Percentiles rank a stretch among this genome's conserved stretches.
Evolutionary conservation across 1,284 basidiomycete species (phyloP).

Genomic region (Xanthoconium separans): DNA sequence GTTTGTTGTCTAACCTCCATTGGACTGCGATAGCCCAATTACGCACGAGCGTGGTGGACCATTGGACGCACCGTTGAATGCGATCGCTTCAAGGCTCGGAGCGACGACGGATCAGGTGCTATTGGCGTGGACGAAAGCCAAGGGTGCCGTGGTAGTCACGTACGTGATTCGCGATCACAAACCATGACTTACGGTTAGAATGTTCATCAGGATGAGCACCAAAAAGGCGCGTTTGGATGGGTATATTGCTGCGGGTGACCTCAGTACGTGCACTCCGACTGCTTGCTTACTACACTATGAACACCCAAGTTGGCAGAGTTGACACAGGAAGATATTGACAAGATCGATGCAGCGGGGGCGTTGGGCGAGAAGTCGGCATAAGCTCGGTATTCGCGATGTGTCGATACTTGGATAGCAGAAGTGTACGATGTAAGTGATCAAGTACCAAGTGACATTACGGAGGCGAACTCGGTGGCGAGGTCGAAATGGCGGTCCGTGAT

Average conservation of each 20-base stretch:
- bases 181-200: too few species aligned
- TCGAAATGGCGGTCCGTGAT: background rate
- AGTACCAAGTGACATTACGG: background rate
- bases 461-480: slow-evolving; percentile 5
- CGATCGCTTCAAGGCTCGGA: slow-evolving; percentile 53
- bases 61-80: slow-evolving; percentile 59
- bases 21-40: slow-evolving; percentile 46
- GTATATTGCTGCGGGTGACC: slow-evolving; percentile 62
- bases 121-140: slow-evolving; percentile 63
- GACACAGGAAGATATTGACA: slow-evolving; percentile 46
- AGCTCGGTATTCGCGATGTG: background rate
- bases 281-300: background rate
- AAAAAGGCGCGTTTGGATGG: slow-evolving; percentile 60
- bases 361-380: slow-evolving; percentile 22
- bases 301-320: slow-evolving; percentile 6
- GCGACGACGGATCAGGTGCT: slow-evolving; percentile 69
- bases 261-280: slow-evolving; percentile 40
- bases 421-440: too few species aligned
- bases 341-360: slow-evolving; percentile 57
- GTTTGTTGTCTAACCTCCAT: slow-evolving; percentile 2
- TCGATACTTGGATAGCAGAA: too few species aligned
- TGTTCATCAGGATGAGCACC: slow-evolving; percentile 55
- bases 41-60: slow-evolving; percentile 64
- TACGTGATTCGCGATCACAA: slow-evolving; percentile 23
- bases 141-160: slow-evolving; percentile 67